Conservation (phyloP, 1,139 yeast genomes). For the Magnusiomyces clavatus region DNA sequence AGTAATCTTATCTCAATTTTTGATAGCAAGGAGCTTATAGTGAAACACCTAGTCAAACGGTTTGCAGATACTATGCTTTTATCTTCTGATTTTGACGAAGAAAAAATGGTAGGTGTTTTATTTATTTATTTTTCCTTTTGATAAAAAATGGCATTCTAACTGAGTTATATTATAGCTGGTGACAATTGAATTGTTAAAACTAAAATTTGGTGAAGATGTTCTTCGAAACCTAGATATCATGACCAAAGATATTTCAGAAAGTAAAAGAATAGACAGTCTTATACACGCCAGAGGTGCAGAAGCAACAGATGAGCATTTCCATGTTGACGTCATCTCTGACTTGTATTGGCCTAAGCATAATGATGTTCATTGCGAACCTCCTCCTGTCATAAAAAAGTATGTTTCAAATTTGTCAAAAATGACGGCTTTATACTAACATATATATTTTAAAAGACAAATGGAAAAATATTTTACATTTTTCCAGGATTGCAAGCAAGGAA, state of each 20-base stretch:
- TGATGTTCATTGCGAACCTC: slow-evolving; percentile 40
- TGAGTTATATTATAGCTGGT: slow-evolving; percentile 23
- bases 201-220: slow-evolving; percentile 58
- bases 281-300: slow-evolving; percentile 17
- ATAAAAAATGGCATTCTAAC: background rate
- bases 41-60: slow-evolving; percentile 59
- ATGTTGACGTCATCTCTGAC: slow-evolving; percentile 36
- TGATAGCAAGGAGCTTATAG: slow-evolving; percentile 68
- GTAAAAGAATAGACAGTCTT: slow-evolving; percentile 24
- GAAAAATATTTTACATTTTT: slow-evolving; percentile 29
- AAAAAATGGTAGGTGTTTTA: slow-evolving; percentile 19
- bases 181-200: slow-evolving; percentile 48
- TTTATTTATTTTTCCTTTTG: background rate
- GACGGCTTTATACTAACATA: background rate
- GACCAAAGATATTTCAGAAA: slow-evolving; percentile 58
- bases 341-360: slow-evolving; percentile 45
- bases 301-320: slow-evolving; percentile 15
- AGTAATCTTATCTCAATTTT: slow-evolving; percentile 68
- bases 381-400: slow-evolving; percentile 33
- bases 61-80: slow-evolving; percentile 57
- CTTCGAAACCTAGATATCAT: slow-evolving; percentile 72
- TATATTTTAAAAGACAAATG: slow-evolving; percentile 2
- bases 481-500: slow-evolving; percentile 41
- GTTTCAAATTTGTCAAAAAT: background rate
- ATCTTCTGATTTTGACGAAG: slow-evolving; percentile 41